These are phyloP conservation scores for Pythium insidiosum DNA, from an alignment of 352 stramenopile species.

Conservation along the genomic window DNA sequence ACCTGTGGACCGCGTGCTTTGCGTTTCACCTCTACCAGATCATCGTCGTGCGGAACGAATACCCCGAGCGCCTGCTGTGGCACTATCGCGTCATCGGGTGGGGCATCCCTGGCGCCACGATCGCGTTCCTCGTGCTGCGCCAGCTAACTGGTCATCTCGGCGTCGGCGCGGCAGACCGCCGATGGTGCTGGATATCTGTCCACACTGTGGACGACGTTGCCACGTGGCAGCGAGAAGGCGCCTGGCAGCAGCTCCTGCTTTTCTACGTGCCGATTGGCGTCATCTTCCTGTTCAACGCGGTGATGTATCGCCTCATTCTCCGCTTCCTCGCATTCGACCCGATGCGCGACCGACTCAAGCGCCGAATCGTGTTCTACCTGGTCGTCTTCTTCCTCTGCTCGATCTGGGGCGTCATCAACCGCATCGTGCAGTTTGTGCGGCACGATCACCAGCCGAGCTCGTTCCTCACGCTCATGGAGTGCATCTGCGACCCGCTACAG, in stretches of 20 bases:
- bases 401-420: conserved; percentile 60
- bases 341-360: conserved; percentile 48
- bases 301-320: conserved; percentile 49
- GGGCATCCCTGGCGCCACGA: conserved; percentile 42
- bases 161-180: conserved; percentile 54
- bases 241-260: conserved; percentile 49
- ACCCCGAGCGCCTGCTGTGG: conserved; percentile 55
- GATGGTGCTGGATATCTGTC: conserved; percentile 72
- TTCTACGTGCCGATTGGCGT: conserved; percentile 57
- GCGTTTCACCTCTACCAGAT: conserved; percentile 85
- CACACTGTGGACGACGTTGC: conserved; percentile 25
- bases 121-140: conserved; percentile 49
- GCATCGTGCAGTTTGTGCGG: conserved; percentile 51
- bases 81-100: conserved; percentile 57
- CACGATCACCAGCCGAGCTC: conserved; percentile 34
- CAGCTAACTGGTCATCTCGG: conserved; percentile 65
- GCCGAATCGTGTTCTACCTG: conserved; percentile 57
- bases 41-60: conserved; percentile 76
- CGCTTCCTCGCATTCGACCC: conserved; percentile 51
- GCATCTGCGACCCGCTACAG: conserved; percentile 63
- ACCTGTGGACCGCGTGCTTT: conserved; percentile 81
- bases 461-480: conserved; percentile 56
- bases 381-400: conserved; percentile 68
- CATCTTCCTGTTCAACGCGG: conserved; percentile 65
- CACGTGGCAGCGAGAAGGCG: conserved; percentile 36